A percentile compares a stretch with the other conserved stretches of the same genome.
phyloP scores from a whole-genome alignment of 768 basidiomycete genomes.

The Saitozyma sp. region DNA sequence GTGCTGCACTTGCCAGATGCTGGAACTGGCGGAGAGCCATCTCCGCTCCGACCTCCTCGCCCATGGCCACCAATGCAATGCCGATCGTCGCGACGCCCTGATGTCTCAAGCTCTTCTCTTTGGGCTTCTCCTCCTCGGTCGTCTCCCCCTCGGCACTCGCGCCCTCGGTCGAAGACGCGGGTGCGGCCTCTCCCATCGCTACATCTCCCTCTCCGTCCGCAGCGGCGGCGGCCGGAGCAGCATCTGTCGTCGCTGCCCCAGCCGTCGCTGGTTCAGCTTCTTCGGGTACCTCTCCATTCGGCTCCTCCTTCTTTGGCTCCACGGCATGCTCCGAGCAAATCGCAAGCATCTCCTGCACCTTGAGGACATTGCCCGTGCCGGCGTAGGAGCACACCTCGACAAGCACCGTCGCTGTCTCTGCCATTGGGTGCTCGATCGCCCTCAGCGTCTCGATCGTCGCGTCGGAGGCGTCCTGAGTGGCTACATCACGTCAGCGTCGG shows the following conservation, averaged over 20 bases:
- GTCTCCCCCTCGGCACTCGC: conserved; percentile 14
- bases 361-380: conserved; percentile 91
- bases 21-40: conserved; percentile 98
- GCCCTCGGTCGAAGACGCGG: conserved; percentile 13
- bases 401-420: conserved; percentile 84
- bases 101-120: conserved; percentile 58
- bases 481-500: conserved; percentile 54
- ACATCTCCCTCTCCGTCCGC: conserved; percentile 20
- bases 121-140: conserved; percentile 25
- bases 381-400: conserved; percentile 93
- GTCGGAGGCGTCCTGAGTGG: conserved; percentile 87
- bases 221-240: neutral
- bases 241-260: conserved; percentile 31
- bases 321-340: conserved; percentile 90
- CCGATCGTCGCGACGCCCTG: conserved; percentile 91
- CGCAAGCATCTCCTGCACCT: conserved; percentile 87
- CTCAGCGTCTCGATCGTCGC: conserved; percentile 90
- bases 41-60: conserved; percentile 94
- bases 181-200: conserved; percentile 22
- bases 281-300: conserved; percentile 14
- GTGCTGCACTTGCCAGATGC: conserved; percentile 69
- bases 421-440: conserved; percentile 87
- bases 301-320: conserved; percentile 35
- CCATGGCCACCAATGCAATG: conserved; percentile 93
- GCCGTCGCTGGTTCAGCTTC: conserved; percentile 18